phyloP scores from a whole-genome alignment of 1,284 basidiomycete genomes.

The Fomitiporia mediterranea region DNA sequence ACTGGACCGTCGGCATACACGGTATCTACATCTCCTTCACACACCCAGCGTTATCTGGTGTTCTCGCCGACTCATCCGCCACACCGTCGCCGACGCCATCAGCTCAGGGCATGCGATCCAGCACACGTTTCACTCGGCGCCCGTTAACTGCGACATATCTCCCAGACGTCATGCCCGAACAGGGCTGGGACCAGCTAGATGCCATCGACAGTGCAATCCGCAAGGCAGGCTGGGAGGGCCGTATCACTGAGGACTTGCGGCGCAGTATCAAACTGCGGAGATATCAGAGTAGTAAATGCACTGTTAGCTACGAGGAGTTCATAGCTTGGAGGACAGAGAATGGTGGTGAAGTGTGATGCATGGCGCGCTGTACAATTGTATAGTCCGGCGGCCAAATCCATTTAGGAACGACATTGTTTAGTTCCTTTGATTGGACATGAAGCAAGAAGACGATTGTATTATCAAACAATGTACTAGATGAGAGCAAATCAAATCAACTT shows the following conservation, averaged over 20 bases:
- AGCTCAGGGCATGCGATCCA: constrained; percentile 36
- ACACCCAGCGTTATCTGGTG: constrained; percentile 58
- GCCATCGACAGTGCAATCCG: constrained; percentile 87
- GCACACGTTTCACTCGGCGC: constrained; percentile 41
- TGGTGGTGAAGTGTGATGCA: constrained; percentile 31
- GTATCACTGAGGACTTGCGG: constrained; percentile 80
- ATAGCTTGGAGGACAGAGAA: constrained; percentile 60
- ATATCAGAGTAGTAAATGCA: constrained; percentile 80
- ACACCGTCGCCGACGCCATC: constrained; percentile 51
- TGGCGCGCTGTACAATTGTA: too few species aligned
- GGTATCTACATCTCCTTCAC: constrained; percentile 89
- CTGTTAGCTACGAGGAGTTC: constrained; percentile 75
- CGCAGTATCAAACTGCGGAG: constrained; percentile 72
- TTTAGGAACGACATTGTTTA: not conserved
- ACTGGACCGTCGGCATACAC: constrained; percentile 90
- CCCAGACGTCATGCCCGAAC: constrained; percentile 89
- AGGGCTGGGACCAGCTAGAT: constrained; percentile 90
- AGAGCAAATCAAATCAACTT: not conserved
- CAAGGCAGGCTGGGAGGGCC: constrained; percentile 87
- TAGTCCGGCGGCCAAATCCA: too few species aligned
- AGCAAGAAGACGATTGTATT: not conserved
- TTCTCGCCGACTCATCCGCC: constrained; percentile 33
- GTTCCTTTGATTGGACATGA: not conserved
- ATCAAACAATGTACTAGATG: constrained; percentile 4
- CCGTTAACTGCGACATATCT: constrained; percentile 87